Conservation (phyloP, 495 filamentous ascomycete species). For the Talaromyces proteolyticus region DNA sequence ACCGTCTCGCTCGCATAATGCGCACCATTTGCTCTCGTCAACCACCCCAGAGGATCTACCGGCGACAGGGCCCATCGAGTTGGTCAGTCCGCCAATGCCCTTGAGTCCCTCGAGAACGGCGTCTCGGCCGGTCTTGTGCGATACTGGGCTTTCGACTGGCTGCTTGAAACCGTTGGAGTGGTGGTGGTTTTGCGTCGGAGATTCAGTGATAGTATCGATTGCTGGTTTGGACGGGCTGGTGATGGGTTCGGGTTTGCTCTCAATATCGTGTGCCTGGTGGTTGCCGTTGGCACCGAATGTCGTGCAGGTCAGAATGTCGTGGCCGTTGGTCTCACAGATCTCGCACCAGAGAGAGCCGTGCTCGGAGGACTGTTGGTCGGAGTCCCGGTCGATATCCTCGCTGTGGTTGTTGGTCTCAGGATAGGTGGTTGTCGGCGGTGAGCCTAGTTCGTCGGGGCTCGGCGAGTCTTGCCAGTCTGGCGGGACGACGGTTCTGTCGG, state of each 20-base stretch:
- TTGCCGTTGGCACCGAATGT: conserved; percentile 62
- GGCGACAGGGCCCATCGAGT: conserved; percentile 48
- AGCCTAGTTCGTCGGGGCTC: conserved; percentile 21
- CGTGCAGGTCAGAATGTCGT: conserved; percentile 90
- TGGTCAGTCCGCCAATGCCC: conserved; percentile 44
- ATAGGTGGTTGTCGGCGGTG: background rate
- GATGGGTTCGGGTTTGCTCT: background rate
- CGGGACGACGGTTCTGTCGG: conserved; percentile 41
- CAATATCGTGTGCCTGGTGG: conserved; percentile 1
- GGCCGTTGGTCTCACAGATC: conserved; percentile 88
- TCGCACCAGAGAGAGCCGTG: conserved; percentile 87
- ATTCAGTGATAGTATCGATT: background rate
- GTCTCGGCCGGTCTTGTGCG: conserved; percentile 36
- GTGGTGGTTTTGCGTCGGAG: background rate
- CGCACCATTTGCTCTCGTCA: conserved; percentile 91
- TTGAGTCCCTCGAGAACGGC: conserved; percentile 57
- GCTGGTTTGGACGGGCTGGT: background rate
- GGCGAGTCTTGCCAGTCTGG: conserved; percentile 36
- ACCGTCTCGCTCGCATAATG: conserved; percentile 91
- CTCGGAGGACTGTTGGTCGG: conserved; percentile 64
- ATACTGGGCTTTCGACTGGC: background rate
- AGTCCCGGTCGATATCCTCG: conserved; percentile 47
- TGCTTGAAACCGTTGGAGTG: background rate
- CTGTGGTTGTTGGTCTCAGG: conserved; percentile 13
- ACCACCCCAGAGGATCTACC: conserved; percentile 76